Conservation (phyloP, 2,329 filamentous ascomycete genomes). For the Pseudopithomyces maydicus region DNA sequence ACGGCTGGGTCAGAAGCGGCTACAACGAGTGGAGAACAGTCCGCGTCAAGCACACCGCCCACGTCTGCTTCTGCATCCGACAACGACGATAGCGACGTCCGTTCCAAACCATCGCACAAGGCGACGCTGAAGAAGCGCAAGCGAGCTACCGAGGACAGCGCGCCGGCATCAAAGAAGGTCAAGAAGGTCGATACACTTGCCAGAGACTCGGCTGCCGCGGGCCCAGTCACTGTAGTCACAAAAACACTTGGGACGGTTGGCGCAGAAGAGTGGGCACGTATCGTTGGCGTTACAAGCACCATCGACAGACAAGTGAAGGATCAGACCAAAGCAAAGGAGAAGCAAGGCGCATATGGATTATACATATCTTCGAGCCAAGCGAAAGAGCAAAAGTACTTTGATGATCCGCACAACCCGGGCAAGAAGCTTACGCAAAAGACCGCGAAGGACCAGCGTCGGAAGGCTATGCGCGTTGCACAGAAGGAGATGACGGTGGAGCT, state of each 20-base stretch:
- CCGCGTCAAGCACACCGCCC: conserved; percentile 32
- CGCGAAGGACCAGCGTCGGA: conserved; percentile 8
- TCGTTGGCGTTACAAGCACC: conserved; percentile 1
- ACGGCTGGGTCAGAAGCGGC: background rate
- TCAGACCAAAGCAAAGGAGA: conserved; percentile 16
- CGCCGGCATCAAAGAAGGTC: conserved; percentile 20
- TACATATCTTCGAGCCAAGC: background rate
- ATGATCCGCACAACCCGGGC: conserved; percentile 1
- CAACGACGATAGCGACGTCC: conserved; percentile 20
- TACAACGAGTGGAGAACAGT: conserved; percentile 23
- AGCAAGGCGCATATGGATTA: conserved; percentile 9
- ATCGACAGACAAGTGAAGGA: conserved; percentile 4
- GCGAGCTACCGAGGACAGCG: conserved; percentile 24
- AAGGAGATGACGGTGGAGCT: conserved; percentile 12
- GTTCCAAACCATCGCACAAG: conserved; percentile 10
- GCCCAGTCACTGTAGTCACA: background rate
- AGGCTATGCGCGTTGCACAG: conserved; percentile 14
- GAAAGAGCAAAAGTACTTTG: conserved; percentile 2
- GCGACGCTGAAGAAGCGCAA: conserved; percentile 16
- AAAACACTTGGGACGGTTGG: conserved; percentile 5
- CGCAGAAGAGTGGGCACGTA: conserved; percentile 1
- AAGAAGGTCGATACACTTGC: conserved; percentile 9
- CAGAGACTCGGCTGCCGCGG: conserved; percentile 6
- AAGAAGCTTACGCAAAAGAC: conserved; percentile 9
- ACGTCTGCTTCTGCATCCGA: conserved; percentile 24